Conservation (phyloP, 495 filamentous ascomycete genomes). For the Tuber borchii region DNA sequence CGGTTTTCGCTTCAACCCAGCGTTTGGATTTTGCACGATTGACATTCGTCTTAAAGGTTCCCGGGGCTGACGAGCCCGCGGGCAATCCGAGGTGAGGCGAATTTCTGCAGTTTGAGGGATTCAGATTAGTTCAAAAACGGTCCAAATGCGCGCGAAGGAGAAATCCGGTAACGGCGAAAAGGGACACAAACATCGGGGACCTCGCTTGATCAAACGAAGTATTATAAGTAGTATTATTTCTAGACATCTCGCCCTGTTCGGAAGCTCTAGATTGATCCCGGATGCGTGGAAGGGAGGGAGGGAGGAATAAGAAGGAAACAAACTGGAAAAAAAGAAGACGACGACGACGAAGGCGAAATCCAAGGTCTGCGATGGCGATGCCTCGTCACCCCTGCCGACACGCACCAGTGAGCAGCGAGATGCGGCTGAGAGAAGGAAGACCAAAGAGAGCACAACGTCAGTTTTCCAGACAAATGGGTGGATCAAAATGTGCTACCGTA, state of each 20-base stretch:
- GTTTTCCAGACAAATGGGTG: background rate
- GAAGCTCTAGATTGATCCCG: background rate
- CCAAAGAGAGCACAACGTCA: background rate
- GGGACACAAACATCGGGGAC: slow-evolving; percentile 37
- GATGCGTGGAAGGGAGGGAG: background rate
- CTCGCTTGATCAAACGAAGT: slow-evolving; percentile 35
- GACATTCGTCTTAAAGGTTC: slow-evolving; percentile 70
- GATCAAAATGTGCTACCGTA: background rate
- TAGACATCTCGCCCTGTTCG: slow-evolving; percentile 1
- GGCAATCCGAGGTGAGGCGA: slow-evolving; percentile 26
- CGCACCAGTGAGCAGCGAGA: background rate
- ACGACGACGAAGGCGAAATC: background rate
- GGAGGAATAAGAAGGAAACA: background rate
- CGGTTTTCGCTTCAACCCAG: slow-evolving; percentile 86
- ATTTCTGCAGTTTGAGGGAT: slow-evolving; percentile 16
- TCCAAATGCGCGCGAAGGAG: background rate
- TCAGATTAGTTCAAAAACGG: slow-evolving; percentile 18
- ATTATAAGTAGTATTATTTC: slow-evolving; percentile 29
- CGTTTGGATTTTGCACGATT: slow-evolving; percentile 86
- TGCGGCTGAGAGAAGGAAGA: background rate
- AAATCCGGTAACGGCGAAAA: slow-evolving; percentile 11
- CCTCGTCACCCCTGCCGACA: background rate
- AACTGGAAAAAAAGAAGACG: background rate
- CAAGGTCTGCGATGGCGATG: background rate
- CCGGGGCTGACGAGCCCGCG: slow-evolving; percentile 43